phyloP scores from a whole-genome alignment of 495 filamentous ascomycete species.

The Trichoderma erinaceum region DNA sequence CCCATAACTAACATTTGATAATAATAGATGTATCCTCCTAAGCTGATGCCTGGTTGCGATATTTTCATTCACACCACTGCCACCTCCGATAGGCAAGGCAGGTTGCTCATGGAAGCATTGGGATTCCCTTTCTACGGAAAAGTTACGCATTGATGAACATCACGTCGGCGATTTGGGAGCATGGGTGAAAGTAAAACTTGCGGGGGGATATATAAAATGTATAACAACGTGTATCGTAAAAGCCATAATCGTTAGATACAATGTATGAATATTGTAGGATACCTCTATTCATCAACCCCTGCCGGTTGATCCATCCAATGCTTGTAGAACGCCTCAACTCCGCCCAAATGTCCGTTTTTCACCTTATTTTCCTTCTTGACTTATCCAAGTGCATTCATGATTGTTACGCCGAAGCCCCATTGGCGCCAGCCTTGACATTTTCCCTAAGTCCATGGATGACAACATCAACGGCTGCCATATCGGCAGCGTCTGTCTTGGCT shows the following conservation, averaged over 20 bases:
- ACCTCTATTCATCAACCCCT: background rate
- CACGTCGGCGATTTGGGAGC: background rate
- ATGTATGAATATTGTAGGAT: conserved; percentile 9
- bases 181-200: background rate
- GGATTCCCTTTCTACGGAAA: conserved; percentile 83
- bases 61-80: conserved; percentile 84
- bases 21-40: conserved; percentile 40
- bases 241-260: background rate
- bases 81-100: conserved; percentile 84
- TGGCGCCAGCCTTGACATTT: conserved; percentile 26
- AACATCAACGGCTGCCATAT: conserved; percentile 79
- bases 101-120: conserved; percentile 71
- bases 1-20: conserved; percentile 2
- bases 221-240: conserved; percentile 22
- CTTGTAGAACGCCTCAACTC: conserved; percentile 3
- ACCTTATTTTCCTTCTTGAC: too few species aligned
- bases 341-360: conserved; percentile 1
- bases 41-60: conserved; percentile 89
- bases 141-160: conserved; percentile 30
- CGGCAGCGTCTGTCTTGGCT: conserved; percentile 56
- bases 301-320: background rate
- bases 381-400: background rate
- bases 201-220: conserved; percentile 21
- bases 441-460: conserved; percentile 63
- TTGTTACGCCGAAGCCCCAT: background rate